Conservation (phyloP, 164 flowering plant species). For the Magnolia officinalis region DNA sequence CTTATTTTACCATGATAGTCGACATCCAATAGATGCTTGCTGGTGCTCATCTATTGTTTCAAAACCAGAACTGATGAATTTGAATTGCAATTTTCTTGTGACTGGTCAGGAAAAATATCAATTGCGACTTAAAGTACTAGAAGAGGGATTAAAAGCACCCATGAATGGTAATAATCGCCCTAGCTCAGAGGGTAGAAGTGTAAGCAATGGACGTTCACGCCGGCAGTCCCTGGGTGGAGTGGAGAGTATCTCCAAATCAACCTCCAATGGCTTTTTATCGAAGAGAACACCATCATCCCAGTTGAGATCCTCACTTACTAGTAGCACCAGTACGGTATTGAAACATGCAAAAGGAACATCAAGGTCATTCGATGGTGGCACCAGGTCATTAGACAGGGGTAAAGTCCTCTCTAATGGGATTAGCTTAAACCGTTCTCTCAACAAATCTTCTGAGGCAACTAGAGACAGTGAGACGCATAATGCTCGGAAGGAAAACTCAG, state of each 20-base stretch:
- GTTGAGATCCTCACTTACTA: constrained; percentile 26
- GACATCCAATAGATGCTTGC: neutral
- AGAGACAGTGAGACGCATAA: constrained; percentile 12
- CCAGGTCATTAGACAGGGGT: constrained; percentile 30
- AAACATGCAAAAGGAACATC: constrained; percentile 42
- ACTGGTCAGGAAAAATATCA: constrained; percentile 52
- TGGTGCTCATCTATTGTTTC: neutral
- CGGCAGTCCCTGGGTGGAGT: constrained; percentile 67
- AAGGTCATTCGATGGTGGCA: constrained; percentile 52
- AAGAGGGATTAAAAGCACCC: constrained; percentile 56
- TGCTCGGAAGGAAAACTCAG: constrained; percentile 17
- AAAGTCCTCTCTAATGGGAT: constrained; percentile 18
- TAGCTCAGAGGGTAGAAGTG: constrained; percentile 55
- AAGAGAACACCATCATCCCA: constrained; percentile 29
- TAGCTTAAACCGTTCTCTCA: constrained; percentile 10
- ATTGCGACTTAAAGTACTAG: constrained; percentile 65
- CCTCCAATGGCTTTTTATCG: constrained; percentile 40
- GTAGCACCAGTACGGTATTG: constrained; percentile 28
- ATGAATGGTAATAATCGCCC: constrained; percentile 36
- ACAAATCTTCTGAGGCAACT: constrained; percentile 13
- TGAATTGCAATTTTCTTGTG: neutral
- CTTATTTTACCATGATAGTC: neutral
- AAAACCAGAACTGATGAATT: neutral
- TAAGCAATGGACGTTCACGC: constrained; percentile 59
- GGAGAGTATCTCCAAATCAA: constrained; percentile 39